phyloP scores from a whole-genome alignment of 805 yeast species.

The Hanseniaspora guilliermondii region DNA sequence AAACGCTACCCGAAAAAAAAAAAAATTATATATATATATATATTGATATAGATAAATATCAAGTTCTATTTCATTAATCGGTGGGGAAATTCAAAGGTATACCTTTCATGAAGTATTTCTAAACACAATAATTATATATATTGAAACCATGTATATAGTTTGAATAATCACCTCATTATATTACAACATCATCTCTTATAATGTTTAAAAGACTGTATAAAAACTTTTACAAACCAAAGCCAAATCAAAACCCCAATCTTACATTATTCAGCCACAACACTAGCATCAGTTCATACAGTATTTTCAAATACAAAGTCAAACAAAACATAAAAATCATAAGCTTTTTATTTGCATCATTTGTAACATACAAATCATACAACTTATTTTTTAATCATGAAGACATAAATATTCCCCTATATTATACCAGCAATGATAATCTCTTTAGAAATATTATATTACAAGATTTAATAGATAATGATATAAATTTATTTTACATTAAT shows the following conservation, averaged over 20 bases:
- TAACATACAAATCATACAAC: neutral
- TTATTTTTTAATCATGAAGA: conserved; percentile 2
- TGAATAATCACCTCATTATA: too few species aligned
- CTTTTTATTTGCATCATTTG: neutral
- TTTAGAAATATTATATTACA: neutral
- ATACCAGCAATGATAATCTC: neutral
- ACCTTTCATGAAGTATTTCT: too few species aligned
- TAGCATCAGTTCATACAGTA: neutral
- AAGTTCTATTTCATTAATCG: too few species aligned
- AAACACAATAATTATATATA: too few species aligned
- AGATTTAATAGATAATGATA: conserved; percentile 1
- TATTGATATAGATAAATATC: neutral
- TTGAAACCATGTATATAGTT: too few species aligned
- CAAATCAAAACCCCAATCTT: neutral
- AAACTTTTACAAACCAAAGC: neutral
- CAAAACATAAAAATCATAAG: conserved; percentile 4
- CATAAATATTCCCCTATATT: neutral
- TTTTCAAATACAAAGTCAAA: neutral
- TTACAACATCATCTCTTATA: too few species aligned
- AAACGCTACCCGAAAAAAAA: neutral
- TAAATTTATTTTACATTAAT: conserved; percentile 7
- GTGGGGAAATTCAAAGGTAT: too few species aligned
- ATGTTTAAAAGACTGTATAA: neutral
- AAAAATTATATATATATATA: neutral
- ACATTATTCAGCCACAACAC: neutral